Evolutionary conservation across 1,139 yeast genomes (phyloP).

Genomic region (Scheffersomyces insectosa): DNA sequence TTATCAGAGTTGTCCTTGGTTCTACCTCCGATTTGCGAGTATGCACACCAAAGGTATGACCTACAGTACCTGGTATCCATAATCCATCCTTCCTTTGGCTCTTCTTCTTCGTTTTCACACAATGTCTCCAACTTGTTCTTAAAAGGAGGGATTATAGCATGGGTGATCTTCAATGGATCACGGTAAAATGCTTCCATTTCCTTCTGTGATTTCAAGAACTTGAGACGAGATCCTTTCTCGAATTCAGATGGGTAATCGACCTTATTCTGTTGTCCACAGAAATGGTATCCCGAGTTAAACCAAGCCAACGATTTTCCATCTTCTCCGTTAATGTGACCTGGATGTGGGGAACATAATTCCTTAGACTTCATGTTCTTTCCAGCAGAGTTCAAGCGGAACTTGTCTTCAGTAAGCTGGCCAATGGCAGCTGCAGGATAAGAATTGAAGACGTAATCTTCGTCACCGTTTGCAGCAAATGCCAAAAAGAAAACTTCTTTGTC

Average conservation of each 20-base stretch:
- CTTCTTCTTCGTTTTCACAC: constrained; percentile 25
- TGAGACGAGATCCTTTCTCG: constrained; percentile 18
- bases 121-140: constrained; percentile 22
- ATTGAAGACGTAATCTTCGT: constrained; percentile 33
- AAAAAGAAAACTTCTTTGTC: constrained; percentile 40
- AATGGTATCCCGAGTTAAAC: constrained; percentile 37
- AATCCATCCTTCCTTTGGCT: constrained; percentile 33
- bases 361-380: constrained; percentile 10
- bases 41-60: constrained; percentile 48
- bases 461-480: constrained; percentile 34
- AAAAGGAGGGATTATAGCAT: constrained; percentile 36
- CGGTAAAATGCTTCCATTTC: constrained; percentile 23
- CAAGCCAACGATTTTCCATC: constrained; percentile 31
- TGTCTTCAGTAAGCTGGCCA: constrained; percentile 17
- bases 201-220: constrained; percentile 16
- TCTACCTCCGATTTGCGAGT: constrained; percentile 40
- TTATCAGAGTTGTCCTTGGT: constrained; percentile 23
- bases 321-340: constrained; percentile 40
- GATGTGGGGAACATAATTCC: constrained; percentile 47
- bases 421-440: constrained; percentile 29
- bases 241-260: constrained; percentile 28
- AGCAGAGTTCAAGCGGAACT: not conserved
- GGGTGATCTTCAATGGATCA: constrained; percentile 22
- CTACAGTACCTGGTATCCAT: constrained; percentile 37
- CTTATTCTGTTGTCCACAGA: constrained; percentile 29